Percentiles rank a stretch among this genome's conserved stretches.
phyloP scores from a whole-genome alignment of 2,329 filamentous ascomycete genomes.

The Penicillium sp. region DNA sequence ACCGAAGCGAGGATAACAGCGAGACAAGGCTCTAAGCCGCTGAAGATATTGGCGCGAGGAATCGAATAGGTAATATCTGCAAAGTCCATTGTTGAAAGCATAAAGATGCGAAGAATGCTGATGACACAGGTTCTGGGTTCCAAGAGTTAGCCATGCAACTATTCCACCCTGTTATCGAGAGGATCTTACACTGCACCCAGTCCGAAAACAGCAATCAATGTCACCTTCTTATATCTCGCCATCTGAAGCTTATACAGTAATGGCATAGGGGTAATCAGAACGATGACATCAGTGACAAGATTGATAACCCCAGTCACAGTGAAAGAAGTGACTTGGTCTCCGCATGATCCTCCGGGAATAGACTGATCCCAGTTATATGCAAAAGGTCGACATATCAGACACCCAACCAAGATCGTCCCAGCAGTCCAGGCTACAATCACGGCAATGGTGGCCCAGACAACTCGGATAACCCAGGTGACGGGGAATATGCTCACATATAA shows the following conservation, averaged over 20 bases:
- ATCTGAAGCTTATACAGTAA: slow-evolving; percentile 24
- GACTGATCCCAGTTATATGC: slow-evolving; percentile 29
- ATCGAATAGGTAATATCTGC: slow-evolving; percentile 37
- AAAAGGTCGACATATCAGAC: slow-evolving; percentile 25
- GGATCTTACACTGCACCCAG: slow-evolving; percentile 24
- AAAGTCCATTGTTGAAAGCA: slow-evolving; percentile 37
- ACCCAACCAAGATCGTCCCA: slow-evolving; percentile 29
- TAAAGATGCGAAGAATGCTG: slow-evolving; percentile 36
- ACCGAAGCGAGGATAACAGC: slow-evolving; percentile 44
- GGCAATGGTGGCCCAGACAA: slow-evolving; percentile 14
- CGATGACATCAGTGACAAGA: slow-evolving; percentile 25
- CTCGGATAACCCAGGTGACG: slow-evolving; percentile 14
- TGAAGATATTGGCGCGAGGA: slow-evolving; percentile 38
- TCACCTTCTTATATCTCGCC: slow-evolving; percentile 25
- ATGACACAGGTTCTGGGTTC: slow-evolving; percentile 36
- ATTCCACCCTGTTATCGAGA: neutral
- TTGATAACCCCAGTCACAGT: slow-evolving; percentile 24
- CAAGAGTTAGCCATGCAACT: neutral
- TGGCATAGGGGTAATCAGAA: slow-evolving; percentile 25
- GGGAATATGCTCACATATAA: slow-evolving; percentile 26
- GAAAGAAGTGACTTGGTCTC: slow-evolving; percentile 24
- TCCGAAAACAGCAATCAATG: slow-evolving; percentile 23
- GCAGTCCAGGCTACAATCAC: slow-evolving; percentile 24
- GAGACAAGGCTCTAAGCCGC: slow-evolving; percentile 41
- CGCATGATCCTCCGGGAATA: slow-evolving; percentile 23